Evolutionary conservation across 179 eudicot genomes (phyloP), one percentile per base, ranked within the genome.

Genomic region (Pouteria campechiana): DNA sequence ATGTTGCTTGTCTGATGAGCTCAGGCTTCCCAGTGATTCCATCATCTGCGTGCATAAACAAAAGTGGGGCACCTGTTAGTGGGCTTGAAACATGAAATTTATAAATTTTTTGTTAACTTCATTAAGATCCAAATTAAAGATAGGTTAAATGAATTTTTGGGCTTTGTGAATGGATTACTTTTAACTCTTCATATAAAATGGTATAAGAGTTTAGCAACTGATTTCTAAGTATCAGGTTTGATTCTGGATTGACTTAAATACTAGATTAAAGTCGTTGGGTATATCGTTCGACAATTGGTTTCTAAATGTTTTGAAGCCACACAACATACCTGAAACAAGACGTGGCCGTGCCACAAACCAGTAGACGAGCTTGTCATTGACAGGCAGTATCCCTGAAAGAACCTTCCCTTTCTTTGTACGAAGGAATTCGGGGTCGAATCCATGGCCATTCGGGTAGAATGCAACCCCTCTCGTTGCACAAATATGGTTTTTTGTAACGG

Each of bases 371-470:
- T 54, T 69, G 14, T 71, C 69, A 32, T 68, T 61, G 19, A 75
- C 50, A 3, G 79, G 68, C 38, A 62, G 45, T 40, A 69, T 62
- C 41, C 83, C 83, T 3, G 61, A 37, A 38, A 64, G 22, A 23
- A 7, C n/a, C 15, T 57, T 41, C 10, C 35, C 65, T 34, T 28
- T 60, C 17, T 50, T 67, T 17, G 69, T 31, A 8, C 72, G 65
- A 32, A 50, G 25, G 30, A 69, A 46, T 23, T 72, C 72, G 4
- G 51, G 67, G 43, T 46, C 10, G 27, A 68, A 60, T 4, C 63
- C 45, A 48, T 75, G 87, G 3, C 87, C 87, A 49, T 65, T 35
- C 10, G 69, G 69, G 21, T 70, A 77, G 37, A 19, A 25, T 7
- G 77, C 67, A 25, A 73, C 50, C 9, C 72, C 77, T 47, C 72